Evolutionary conservation across 768 basidiomycete species (phyloP), one percentile per base, ranked within the genome.

Genomic region (Rubroboletus satanas): DNA sequence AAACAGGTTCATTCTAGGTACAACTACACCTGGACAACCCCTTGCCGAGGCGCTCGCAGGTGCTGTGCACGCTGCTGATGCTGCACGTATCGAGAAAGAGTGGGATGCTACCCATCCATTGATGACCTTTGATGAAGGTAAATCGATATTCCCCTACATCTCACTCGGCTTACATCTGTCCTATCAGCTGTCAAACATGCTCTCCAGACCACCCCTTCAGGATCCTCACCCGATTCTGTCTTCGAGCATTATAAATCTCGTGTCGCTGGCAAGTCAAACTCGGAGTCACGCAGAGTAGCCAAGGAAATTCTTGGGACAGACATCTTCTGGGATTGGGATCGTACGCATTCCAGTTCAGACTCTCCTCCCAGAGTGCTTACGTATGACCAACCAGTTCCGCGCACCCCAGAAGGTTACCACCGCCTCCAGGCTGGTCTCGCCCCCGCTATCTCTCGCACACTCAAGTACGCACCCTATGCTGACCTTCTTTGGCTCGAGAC

Each of bases 401-500:
- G 91, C 29, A 97, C 93, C 1, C 81, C 85, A 28, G 93, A 96
- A 75, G 94, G 94, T 14, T 95, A 92, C 69, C 90, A 95, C 63
- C 92, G 92, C 68, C 90, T 86, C 61, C 83, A 83, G 29, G 84
- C 90, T 8, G 93, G 93, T 14, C 73, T 93, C 45, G 85, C 87
- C 62, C 80, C 88, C 7, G 94, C 93, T 11, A 82, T 93, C 66
- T 86, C 88, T 62, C 88, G 93, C 35, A 83, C 84, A 4, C 76
- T 87, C 56, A 81, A 83, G 21, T 97, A 85, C 65, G 88, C 92
- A 1, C 90, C 90, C 18, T 88, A 92, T 62, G 86, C 92, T 14
- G 93, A 97, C 70, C 79, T 95, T 61, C 75, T 95, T 43, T 97
- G 93, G 94, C 79, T 95, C 42, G 94, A 96, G 75, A 97, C 94